Conservation (phyloP, 192 early-diverging fungal genomes). For the Dimargaris xerosporica region DNA sequence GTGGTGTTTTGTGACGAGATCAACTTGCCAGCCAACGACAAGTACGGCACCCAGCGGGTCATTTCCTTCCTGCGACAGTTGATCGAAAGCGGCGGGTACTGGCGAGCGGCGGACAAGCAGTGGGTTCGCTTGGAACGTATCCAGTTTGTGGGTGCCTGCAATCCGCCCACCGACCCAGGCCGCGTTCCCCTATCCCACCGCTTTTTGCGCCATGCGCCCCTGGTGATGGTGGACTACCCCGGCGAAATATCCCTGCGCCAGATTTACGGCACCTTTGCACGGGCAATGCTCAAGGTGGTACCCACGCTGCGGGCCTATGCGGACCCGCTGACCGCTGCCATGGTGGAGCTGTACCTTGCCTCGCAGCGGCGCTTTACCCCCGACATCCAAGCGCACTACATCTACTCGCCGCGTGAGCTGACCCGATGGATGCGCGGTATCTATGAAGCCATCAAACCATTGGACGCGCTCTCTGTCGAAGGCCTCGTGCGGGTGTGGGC, state of each 20-base stretch:
- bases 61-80: slow-evolving; percentile 91
- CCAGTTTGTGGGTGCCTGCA: slow-evolving; percentile 99
- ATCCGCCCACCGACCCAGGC: slow-evolving; percentile 98
- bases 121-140: slow-evolving; percentile 96
- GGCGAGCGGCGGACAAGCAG: slow-evolving; percentile 75
- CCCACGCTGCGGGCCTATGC: slow-evolving; percentile 81
- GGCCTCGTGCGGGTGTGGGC: slow-evolving; percentile 93
- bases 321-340: slow-evolving; percentile 80
- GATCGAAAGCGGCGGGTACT: slow-evolving; percentile 92
- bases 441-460: slow-evolving; percentile 77
- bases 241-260: slow-evolving; percentile 79
- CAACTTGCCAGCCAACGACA: slow-evolving; percentile 90
- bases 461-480: slow-evolving; percentile 65
- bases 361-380: slow-evolving; percentile 90
- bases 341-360: slow-evolving; percentile 89
- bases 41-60: slow-evolving; percentile 96
- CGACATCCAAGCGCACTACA: slow-evolving; percentile 97
- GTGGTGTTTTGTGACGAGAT: slow-evolving; percentile 99
- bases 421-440: slow-evolving; percentile 98
- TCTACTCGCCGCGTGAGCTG: slow-evolving; percentile 98
- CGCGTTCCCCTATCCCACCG: slow-evolving; percentile 89
- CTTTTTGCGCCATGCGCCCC: slow-evolving; percentile 91
- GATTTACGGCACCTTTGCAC: slow-evolving; percentile 89
- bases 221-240: slow-evolving; percentile 98
- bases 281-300: slow-evolving; percentile 87